Evolutionary conservation across 2,329 filamentous ascomycete species (phyloP), one percentile per base, ranked within the genome.

Genomic region (Eutypella sp.): DNA sequence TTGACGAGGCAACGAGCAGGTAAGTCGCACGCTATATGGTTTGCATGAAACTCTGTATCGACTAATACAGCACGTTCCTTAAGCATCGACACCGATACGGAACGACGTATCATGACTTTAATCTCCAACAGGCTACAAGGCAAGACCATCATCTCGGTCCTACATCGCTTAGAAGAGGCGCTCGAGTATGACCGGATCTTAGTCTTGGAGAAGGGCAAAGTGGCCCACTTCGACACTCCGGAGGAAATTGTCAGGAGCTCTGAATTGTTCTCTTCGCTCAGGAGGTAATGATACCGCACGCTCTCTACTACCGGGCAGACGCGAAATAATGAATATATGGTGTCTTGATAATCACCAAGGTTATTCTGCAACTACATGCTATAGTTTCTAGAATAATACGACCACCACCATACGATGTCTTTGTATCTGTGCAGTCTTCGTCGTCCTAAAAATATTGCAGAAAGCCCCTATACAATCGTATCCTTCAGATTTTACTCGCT

Each of bases 1-100:
- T 81, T 0, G 66, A 71, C 19, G 74, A 82, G 61, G 49, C 39
- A 6, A 51, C 43, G 13, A 49, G 46, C 44, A 48, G 46, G 47
- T 49, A 49, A 39, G 42, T 31, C 31, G 7, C n/a, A n/a, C n/a
- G n/a, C n/a, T n/a, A n/a, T n/a, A 33, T 33, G 29, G 25, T 29
- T n/a, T n/a, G n/a, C n/a, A n/a, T n/a, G n/a, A n/a, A n/a, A n/a
- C n/a, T n/a, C n/a, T n/a, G n/a, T n/a, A n/a, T n/a, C n/a, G 7
- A n/a, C n/a, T 10, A 20, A 20, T 10, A 13, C 34, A 27, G 5
- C 38, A 6, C n/a, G n/a, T n/a, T n/a, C n/a, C n/a, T 10, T 2
- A 39, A 53, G 50, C 16, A 46, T 53, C 34, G 50, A 53, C 29
- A 37, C 45, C 11, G 44, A 41, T 15, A 53, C 50, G 29, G 50